Percentiles rank a stretch among this genome's conserved stretches.
phyloP scores from a whole-genome alignment of 345 rosid genomes.

The Toxicodendron radicans region DNA sequence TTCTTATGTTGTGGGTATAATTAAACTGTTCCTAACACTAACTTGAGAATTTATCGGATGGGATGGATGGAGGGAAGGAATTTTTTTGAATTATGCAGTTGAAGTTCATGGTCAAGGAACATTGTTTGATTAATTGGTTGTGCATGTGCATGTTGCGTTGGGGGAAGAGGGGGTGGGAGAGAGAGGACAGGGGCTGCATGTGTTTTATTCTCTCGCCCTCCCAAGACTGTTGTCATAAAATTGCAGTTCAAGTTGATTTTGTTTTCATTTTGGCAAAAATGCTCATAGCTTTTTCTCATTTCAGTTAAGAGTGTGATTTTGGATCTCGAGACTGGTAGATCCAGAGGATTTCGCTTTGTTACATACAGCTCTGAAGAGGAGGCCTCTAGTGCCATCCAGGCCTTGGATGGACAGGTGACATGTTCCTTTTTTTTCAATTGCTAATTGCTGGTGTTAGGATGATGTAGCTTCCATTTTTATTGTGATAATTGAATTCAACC shows the following conservation, averaged over 20 bases:
- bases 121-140: no score
- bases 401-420: slow-evolving; percentile 90
- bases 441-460: no score
- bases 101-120: background rate
- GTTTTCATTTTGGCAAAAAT: background rate
- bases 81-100: background rate
- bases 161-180: no score
- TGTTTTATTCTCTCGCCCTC: no score
- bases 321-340: slow-evolving; percentile 89
- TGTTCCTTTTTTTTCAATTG: no score
- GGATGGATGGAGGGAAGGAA: background rate
- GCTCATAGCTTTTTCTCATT: slow-evolving; percentile 15
- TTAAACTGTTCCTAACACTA: background rate
- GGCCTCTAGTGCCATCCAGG: slow-evolving; percentile 88
- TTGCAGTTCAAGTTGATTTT: no score
- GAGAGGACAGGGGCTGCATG: no score
- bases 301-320: slow-evolving; percentile 79
- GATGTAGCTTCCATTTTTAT: no score
- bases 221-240: no score
- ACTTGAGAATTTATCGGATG: background rate
- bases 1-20: background rate
- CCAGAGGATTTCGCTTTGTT: slow-evolving; percentile 91
- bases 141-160: no score
- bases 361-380: slow-evolving; percentile 65
- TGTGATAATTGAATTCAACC: no score